A percentile compares a stretch with the other conserved stretches of the same genome.
phyloP scores from a whole-genome alignment of 805 yeast species.

The Candida parachauliodes region DNA sequence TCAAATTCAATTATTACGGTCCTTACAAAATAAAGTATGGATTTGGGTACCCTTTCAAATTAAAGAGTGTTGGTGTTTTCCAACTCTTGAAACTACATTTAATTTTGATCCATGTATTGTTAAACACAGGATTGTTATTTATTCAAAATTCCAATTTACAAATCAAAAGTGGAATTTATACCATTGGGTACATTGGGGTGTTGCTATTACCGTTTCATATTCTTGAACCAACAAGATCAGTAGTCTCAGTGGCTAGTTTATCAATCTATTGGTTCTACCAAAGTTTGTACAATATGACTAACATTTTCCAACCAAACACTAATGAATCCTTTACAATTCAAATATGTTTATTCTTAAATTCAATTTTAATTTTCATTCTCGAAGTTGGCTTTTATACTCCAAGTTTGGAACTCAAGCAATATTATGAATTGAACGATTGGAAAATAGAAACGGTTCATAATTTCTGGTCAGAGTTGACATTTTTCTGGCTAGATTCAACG shows the following conservation, averaged over 20 bases:
- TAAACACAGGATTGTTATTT: constrained; percentile 1
- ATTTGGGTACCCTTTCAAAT: constrained; percentile 5
- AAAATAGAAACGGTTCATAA: constrained; percentile 18
- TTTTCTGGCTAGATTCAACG: constrained; percentile 18
- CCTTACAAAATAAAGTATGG: constrained; percentile 4
- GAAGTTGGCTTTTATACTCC: constrained; percentile 16
- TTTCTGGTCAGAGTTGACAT: constrained; percentile 19
- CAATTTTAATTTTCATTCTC: constrained; percentile 13
- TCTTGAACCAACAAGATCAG: constrained; percentile 38
- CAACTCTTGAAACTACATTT: constrained; percentile 6
- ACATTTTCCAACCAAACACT: constrained; percentile 4
- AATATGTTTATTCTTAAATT: constrained; percentile 12
- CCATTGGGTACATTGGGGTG: constrained; percentile 11
- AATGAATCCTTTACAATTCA: constrained; percentile 11
- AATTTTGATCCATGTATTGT: constrained; percentile 1
- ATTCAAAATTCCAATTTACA: neutral
- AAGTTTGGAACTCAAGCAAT: constrained; percentile 6
- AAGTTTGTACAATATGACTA: neutral
- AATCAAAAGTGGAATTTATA: neutral
- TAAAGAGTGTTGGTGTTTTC: constrained; percentile 9
- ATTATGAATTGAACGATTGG: constrained; percentile 24
- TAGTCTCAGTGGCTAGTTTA: constrained; percentile 34
- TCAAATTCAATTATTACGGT: constrained; percentile 5
- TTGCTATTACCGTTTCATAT: constrained; percentile 38
- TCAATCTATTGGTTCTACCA: constrained; percentile 34